These are phyloP conservation scores for Favolaschia claudopus DNA, from an alignment of 768 basidiomycete species.

Conservation along the genomic window DNA sequence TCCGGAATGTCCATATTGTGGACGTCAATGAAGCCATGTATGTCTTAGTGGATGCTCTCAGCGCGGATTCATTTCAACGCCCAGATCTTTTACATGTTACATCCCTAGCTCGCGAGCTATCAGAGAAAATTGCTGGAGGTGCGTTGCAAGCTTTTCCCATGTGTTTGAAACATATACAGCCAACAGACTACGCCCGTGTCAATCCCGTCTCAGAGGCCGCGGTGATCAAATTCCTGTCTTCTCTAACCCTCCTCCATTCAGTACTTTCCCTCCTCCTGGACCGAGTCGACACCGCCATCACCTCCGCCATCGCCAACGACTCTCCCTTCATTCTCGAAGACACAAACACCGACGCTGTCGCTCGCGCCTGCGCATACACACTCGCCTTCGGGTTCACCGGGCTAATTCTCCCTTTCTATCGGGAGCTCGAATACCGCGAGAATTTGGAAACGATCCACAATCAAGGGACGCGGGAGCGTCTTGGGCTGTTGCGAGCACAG, in stretches of 20 bases:
- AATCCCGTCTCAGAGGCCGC: conserved; percentile 10
- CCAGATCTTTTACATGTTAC: conserved; percentile 7
- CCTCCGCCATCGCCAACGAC: background rate
- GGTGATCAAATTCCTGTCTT: conserved; percentile 1
- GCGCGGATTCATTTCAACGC: background rate
- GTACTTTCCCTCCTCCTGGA: conserved; percentile 1
- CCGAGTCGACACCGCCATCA: background rate
- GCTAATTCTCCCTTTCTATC: conserved; percentile 10
- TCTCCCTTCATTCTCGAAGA: background rate
- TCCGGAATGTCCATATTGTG: background rate
- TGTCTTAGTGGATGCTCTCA: background rate
- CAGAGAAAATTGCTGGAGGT: conserved; percentile 19
- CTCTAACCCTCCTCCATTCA: conserved; percentile 3
- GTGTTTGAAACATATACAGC: background rate
- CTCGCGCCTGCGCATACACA: background rate
- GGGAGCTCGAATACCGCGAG: conserved; percentile 16
- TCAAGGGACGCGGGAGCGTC: background rate
- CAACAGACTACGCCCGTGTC: conserved; percentile 17
- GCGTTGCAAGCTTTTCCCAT: background rate
- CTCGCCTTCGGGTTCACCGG: background rate
- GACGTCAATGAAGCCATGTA: conserved; percentile 4
- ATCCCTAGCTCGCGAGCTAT: conserved; percentile 10
- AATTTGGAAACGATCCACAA: too few relatives aligned
- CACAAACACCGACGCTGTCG: background rate
- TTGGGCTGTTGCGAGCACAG: conserved; percentile 2